Evolutionary conservation across 2,329 filamentous ascomycete genomes (phyloP), one percentile per base, ranked within the genome.

Genomic region (Aureobasidium namibiae): DNA sequence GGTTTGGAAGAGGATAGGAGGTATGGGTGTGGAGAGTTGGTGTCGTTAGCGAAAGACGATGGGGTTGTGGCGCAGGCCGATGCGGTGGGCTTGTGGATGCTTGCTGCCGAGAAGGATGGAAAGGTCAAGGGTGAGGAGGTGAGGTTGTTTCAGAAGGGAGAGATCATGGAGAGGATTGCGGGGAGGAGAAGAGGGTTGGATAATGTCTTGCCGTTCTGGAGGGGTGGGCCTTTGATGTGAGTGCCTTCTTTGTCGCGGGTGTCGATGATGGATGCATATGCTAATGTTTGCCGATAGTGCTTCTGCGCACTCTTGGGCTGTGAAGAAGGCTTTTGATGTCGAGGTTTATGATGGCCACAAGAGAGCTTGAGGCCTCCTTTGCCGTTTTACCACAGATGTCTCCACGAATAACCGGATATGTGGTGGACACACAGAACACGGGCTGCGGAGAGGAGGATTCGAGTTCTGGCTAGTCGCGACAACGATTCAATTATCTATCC

Each of bases 191-290:
- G 63, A 63, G 63, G 63, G 16, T 62, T 68, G 56, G 61, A 62
- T 23, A 67, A 73, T 62, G 69, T 73, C 10, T 50, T 73, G 65
- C 70, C 70, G 33, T 60, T 72, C 8, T 71, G 64, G 65, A 68
- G 70, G 38, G 70, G 70, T 26, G 70, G 70, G 24, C 70, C 70
- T 58, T 67, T 72, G 50, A 65, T 60, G 61, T 66, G 56, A 65
- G 65, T 60, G 21, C 2, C 8, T 41, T 59, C 42, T 44, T 23
- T 52, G 16, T 16, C 33, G 45, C 23, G n/a, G 23, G 0, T 5
- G 11, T 10, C 1, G 23, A 14, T 29, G 2, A 31, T 13, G 4
- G 11, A 41, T 11, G 31, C 18, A 57, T 45, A 45, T 58, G 31
- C 36, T 62, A 54, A 56, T 50, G 42, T 36, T 49, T 39, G 26